Percentiles rank a stretch among this genome's conserved stretches.
Evolutionary conservation across 495 filamentous ascomycete genomes (phyloP).

Genomic region (Zalerion maritima): DNA sequence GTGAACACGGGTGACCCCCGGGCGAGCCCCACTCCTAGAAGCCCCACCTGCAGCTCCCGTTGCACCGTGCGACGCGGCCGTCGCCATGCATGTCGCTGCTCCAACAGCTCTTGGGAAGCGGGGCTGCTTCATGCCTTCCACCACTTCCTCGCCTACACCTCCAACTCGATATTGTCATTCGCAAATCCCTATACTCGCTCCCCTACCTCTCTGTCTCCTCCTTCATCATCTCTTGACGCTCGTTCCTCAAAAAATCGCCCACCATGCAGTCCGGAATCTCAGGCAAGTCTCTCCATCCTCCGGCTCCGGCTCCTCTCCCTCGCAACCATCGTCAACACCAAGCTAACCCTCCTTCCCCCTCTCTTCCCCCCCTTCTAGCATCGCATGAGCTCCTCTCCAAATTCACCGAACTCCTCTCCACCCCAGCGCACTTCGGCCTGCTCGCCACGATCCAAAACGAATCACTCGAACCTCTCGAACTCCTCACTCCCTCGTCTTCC

Average conservation of each 20-base stretch:
- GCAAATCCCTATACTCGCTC: no score
- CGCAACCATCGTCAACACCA: conserved; percentile 3
- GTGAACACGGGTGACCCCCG: no score
- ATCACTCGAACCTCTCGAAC: conserved; percentile 46
- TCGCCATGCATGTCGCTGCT: no score
- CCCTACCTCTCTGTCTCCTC: no score
- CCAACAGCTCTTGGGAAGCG: no score
- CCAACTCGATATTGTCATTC: no score
- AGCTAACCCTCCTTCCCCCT: conserved; percentile 4
- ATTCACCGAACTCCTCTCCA: conserved; percentile 59
- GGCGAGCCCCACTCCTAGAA: no score
- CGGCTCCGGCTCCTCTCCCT: background rate
- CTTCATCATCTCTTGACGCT: no score
- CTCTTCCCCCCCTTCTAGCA: conserved; percentile 32
- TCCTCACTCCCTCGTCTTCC: conserved; percentile 41
- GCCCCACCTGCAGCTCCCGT: no score
- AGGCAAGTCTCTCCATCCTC: conserved; percentile 31
- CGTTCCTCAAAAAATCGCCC: conserved; percentile 1
- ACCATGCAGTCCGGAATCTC: conserved; percentile 83
- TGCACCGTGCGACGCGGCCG: no score
- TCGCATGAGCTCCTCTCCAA: conserved; percentile 73
- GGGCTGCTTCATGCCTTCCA: no score
- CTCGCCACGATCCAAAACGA: conserved; percentile 68
- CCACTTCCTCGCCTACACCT: no score
- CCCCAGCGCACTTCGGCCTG: conserved; percentile 55